These are phyloP conservation scores for Aquanectria penicillioides DNA, from an alignment of 2,329 filamentous ascomycete genomes.

Conservation along the genomic window DNA sequence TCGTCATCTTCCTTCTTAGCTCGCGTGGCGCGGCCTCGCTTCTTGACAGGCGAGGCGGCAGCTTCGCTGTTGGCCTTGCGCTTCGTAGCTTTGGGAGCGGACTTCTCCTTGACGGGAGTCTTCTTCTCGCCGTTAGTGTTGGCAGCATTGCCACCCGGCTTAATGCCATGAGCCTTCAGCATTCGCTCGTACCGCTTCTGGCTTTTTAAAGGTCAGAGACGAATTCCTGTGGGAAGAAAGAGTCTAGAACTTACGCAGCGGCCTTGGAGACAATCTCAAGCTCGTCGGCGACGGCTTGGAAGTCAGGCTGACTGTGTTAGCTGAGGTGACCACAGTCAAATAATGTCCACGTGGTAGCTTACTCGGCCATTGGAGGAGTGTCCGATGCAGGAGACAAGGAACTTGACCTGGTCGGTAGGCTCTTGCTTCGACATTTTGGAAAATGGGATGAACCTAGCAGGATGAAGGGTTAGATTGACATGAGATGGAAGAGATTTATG, in stretches of 20 bases:
- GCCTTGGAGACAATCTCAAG: slow-evolving; percentile 71
- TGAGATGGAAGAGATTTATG: background rate
- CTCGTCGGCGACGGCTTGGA: slow-evolving; percentile 70
- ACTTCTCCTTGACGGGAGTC: slow-evolving; percentile 11
- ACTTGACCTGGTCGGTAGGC: slow-evolving; percentile 68
- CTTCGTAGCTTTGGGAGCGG: slow-evolving; percentile 34
- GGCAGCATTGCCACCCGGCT: slow-evolving; percentile 19
- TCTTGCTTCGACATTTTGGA: slow-evolving; percentile 61
- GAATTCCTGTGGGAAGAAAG: too few species aligned
- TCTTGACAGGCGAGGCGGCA: slow-evolving; percentile 36
- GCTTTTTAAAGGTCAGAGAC: slow-evolving; percentile 51
- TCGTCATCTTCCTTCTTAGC: slow-evolving; percentile 39
- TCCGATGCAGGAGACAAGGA: slow-evolving; percentile 73
- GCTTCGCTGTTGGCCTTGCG: slow-evolving; percentile 41
- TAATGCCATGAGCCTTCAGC: slow-evolving; percentile 67
- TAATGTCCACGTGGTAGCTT: slow-evolving; percentile 30
- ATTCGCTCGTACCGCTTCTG: slow-evolving; percentile 76
- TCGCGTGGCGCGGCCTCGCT: slow-evolving; percentile 39
- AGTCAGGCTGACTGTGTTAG: slow-evolving; percentile 65
- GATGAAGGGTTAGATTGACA: background rate
- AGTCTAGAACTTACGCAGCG: slow-evolving; percentile 74
- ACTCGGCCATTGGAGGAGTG: slow-evolving; percentile 70
- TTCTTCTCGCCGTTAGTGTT: slow-evolving; percentile 23
- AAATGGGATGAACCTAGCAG: slow-evolving; percentile 28
- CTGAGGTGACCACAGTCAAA: too few species aligned